These are phyloP conservation scores for Fusarium graminum DNA, from an alignment of 2,329 filamentous ascomycete species.

Conservation along the genomic window DNA sequence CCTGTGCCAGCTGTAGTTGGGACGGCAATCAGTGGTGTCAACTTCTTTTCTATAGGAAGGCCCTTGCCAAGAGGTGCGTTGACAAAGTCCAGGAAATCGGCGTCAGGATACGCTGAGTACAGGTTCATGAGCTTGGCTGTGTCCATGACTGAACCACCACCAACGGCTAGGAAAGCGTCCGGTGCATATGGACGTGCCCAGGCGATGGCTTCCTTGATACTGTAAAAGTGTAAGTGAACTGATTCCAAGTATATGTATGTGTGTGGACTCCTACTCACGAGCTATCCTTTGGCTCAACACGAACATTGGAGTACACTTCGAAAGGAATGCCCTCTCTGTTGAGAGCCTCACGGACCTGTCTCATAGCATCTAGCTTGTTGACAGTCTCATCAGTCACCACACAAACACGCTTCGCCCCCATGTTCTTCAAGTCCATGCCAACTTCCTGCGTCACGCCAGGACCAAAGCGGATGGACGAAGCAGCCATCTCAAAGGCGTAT, in stretches of 20 bases:
- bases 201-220: conserved; percentile 88
- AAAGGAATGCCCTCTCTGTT: conserved; percentile 83
- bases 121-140: conserved; percentile 99
- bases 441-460: conserved; percentile 95
- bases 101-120: conserved; percentile 90
- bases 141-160: conserved; percentile 92
- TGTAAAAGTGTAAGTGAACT: conserved; percentile 53
- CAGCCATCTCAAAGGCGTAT: conserved; percentile 99
- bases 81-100: conserved; percentile 96
- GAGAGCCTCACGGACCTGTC: conserved; percentile 85
- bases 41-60: conserved; percentile 75
- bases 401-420: conserved; percentile 87
- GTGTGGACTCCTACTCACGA: conserved; percentile 67
- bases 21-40: conserved; percentile 83
- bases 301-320: conserved; percentile 82
- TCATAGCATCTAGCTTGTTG: conserved; percentile 86
- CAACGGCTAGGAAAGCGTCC: conserved; percentile 94
- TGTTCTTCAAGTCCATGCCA: conserved; percentile 96
- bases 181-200: conserved; percentile 84
- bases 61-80: conserved; percentile 94
- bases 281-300: conserved; percentile 94
- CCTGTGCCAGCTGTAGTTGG: conserved; percentile 88
- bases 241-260: neutral
- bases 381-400: conserved; percentile 93
- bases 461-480: conserved; percentile 93